Evolutionary conservation across 768 basidiomycete genomes (phyloP), one percentile per base, ranked within the genome.

Genomic region (Naematelia aurantialba): DNA sequence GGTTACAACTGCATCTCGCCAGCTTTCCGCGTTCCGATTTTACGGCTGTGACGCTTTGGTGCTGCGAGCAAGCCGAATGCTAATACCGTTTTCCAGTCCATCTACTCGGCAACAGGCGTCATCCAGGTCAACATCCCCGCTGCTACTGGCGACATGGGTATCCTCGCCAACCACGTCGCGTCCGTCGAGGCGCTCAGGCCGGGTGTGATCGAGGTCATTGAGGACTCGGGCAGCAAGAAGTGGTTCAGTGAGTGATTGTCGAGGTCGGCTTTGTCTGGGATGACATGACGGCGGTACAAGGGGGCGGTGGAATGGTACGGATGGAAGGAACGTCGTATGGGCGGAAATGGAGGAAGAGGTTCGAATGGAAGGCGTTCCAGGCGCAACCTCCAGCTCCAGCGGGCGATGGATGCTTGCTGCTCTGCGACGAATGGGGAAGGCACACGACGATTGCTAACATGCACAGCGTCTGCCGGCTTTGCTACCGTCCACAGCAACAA

Each of bases 401-500:
- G n/a, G n/a, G n/a, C n/a, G n/a, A n/a, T n/a, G n/a, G n/a, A n/a
- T n/a, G n/a, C n/a, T n/a, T n/a, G n/a, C n/a, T n/a, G n/a, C n/a
- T n/a, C n/a, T n/a, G n/a, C n/a, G n/a, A n/a, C n/a, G n/a, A n/a
- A n/a, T n/a, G n/a, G n/a, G n/a, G n/a, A n/a, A n/a, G n/a, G n/a
- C n/a, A n/a, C n/a, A n/a, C 17, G 8, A 17, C 34, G 8, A 39
- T 8, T 17, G 17, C 17, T 17, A 39, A 39, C 34, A 39, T 39
- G 3, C 11, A 12, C 68, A 99, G 96, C 89, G 30, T 96, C 93
- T 55, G 87, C 91, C 58, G 96, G 96, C 55, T 97, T 99, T 77
- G 93, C 96, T 54, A 97, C 89, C 59, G 89, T 99, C 42, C 96
- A 99, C 79, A 91, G 91, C 31, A 91, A 93, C 80, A 99, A 97